Base-by-base conservation (phyloP, 192 early-diverging fungal species). In the Phlyctochytrium planicorne region DNA sequence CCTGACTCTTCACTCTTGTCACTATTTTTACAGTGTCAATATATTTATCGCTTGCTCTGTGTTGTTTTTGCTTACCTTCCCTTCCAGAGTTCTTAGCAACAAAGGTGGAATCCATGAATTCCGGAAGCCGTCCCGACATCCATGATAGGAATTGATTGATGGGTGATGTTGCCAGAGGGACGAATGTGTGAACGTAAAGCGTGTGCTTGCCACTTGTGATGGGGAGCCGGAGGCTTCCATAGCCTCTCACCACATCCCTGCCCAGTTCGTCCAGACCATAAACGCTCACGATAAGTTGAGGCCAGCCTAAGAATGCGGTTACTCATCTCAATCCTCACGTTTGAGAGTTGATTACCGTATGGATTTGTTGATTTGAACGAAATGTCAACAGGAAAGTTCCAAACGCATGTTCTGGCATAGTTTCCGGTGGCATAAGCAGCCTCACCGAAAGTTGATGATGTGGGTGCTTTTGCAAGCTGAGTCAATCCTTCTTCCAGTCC, bases 401-500 rank as follows among this genome's bases (percentile, higher is more conserved):
- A 87, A 12, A 86, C 81, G 61, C 85, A 87, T 1, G 77, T 59
- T 24, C 66, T 71, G 14, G 76, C 53, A 4, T 69, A 57, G 16
- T 50, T 61, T 30, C 47, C 69, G 23, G 77, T 34, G 31, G 72
- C 59, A 55, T 59, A 63, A 65, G 47, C 57, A n/a, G 65, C 53
- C 59, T 65, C 59, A 17, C 59, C 55, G 40, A 69, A 75, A 4
- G 70, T 70, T 30, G 70, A 32, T 10, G 62, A 59, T 14, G 60
- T 63, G 1, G 63, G 53, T 27, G 71, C 60, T 29, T 65, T 37
- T 16, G 82, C 67, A 55, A 83, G 29, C 55, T 87, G 85, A 3
- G 84, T 82, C 16, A 87, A 76, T 35, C 85, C 85, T 68, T 87
- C 85, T 62, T 87, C 84, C 3, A 87, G 59, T 1, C 85, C 85